Conservation (phyloP, 2,329 filamentous ascomycete species). For the Colletotrichum caudatum region DNA sequence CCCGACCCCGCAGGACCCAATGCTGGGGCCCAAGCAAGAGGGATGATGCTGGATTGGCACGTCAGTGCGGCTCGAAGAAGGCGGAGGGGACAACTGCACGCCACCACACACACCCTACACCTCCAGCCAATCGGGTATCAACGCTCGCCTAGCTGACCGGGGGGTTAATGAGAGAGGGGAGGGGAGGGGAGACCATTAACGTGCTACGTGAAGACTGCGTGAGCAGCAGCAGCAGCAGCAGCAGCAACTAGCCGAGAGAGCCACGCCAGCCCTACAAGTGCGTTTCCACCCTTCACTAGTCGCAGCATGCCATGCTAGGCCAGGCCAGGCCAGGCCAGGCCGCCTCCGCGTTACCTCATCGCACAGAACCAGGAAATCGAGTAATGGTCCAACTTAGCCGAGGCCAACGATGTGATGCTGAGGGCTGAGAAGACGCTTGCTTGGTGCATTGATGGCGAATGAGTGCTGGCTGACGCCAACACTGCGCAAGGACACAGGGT, state of each 20-base stretch:
- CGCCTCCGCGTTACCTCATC: constrained; percentile 4
- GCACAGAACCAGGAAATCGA: not conserved
- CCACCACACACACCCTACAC: not conserved
- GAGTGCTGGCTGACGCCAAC: constrained; percentile 27
- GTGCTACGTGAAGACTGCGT: constrained; percentile 22
- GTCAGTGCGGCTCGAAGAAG: constrained; percentile 36
- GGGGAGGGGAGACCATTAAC: constrained; percentile 5
- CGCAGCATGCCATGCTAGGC: not conserved
- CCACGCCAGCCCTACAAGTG: constrained; percentile 38
- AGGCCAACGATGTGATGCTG: too few relatives aligned
- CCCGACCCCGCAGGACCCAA: constrained; percentile 29
- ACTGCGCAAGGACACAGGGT: constrained; percentile 22
- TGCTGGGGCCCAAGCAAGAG: constrained; percentile 17
- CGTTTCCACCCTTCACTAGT: constrained; percentile 1
- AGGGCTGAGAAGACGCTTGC: not conserved
- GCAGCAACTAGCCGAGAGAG: constrained; percentile 1
- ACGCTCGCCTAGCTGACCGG: constrained; percentile 14
- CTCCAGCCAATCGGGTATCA: constrained; percentile 32
- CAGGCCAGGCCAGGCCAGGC: constrained; percentile 16
- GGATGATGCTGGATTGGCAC: constrained; percentile 27
- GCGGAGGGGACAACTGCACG: not conserved
- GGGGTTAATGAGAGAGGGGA: too few relatives aligned
- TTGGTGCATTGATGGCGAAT: not conserved
- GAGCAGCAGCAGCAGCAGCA: too few relatives aligned
- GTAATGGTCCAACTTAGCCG: too few relatives aligned